Evolutionary conservation across 169 alveolate genomes (phyloP).

Genomic region (Blepharisma undulans): DNA sequence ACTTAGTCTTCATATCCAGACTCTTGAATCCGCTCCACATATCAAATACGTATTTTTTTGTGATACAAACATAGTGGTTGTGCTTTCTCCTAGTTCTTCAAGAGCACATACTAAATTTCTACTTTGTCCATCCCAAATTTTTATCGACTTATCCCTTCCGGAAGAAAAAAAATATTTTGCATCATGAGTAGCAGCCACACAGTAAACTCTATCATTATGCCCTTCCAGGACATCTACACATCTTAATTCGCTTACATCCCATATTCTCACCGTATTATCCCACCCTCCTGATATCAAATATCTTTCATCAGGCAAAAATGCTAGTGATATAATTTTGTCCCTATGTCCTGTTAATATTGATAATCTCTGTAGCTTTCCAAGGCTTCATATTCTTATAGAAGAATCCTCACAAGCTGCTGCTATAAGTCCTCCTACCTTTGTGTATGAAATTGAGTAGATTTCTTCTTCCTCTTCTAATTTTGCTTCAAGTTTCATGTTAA

Average conservation of each 20-base stretch:
- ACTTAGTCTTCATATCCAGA: neutral
- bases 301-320: slow-evolving; percentile 47
- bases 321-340: neutral
- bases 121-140: neutral
- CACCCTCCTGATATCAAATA: slow-evolving; percentile 74
- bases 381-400: neutral
- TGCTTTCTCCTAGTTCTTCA: neutral
- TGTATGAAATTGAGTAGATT: neutral
- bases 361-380: neutral
- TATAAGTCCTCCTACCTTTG: neutral
- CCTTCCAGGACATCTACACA: neutral
- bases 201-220: neutral
- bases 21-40: neutral
- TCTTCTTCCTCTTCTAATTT: neutral
- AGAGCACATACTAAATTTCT: neutral
- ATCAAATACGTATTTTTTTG: neutral
- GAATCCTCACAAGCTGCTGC: neutral
- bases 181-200: neutral
- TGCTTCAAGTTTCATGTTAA: neutral
- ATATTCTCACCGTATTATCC: slow-evolving; percentile 69
- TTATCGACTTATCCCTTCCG: neutral
- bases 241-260: slow-evolving; percentile 60
- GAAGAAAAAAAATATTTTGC: neutral
- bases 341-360: neutral
- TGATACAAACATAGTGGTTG: neutral